These are phyloP conservation scores for Hysterangium stoloniferum DNA, from an alignment of 768 basidiomycete genomes.

Conservation along the genomic window DNA sequence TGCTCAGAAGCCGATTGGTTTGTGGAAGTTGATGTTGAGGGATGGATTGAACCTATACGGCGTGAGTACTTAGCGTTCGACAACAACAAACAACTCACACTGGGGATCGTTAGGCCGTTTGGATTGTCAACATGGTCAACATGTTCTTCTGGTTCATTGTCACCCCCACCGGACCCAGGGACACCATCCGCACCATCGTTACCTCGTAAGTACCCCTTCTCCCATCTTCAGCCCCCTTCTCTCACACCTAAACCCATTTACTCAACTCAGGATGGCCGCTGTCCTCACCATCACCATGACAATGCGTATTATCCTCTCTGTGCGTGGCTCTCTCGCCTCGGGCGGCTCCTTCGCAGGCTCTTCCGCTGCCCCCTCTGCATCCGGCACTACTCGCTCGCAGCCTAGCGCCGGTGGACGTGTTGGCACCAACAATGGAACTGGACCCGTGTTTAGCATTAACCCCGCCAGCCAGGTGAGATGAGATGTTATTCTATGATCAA, in stretches of 20 bases:
- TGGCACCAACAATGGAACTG: conserved; percentile 23
- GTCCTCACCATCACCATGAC: conserved; percentile 85
- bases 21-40: conserved; percentile 86
- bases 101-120: conserved; percentile 43
- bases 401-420: conserved; percentile 41
- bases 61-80: conserved; percentile 29
- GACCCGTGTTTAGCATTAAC: conserved; percentile 18
- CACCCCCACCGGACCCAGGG: conserved; percentile 47
- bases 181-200: conserved; percentile 76
- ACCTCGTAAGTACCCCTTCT: conserved; percentile 37
- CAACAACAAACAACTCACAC: not conserved
- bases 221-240: not conserved
- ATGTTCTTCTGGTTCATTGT: conserved; percentile 84
- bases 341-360: conserved; percentile 61
- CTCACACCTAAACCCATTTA: too few species aligned
- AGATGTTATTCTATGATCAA: conserved; percentile 1
- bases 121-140: conserved; percentile 75
- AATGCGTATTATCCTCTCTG: conserved; percentile 76
- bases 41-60: conserved; percentile 84
- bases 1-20: conserved; percentile 45
- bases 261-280: conserved; percentile 80
- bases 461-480: conserved; percentile 10
- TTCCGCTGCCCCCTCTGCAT: conserved; percentile 32
- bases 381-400: conserved; percentile 32
- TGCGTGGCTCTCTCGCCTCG: conserved; percentile 63